Base-by-base conservation (phyloP, 208 protist genomes). In the Leishmania mexicana region DNA sequence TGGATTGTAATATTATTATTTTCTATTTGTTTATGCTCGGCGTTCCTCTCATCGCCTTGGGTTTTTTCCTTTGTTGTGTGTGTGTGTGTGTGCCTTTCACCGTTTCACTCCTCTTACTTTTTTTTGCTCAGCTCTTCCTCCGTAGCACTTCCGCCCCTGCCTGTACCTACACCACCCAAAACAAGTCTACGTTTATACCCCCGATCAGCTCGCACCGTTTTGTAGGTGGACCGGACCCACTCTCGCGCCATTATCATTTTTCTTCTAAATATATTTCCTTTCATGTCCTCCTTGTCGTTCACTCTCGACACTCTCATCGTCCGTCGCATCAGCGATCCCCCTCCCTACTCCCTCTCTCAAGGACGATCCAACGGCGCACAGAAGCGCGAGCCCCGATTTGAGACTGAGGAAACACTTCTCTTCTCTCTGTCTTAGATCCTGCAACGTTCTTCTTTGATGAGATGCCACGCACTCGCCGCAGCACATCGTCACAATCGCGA, bases 401-500 rank as follows among this genome's bases (percentile, higher is more conserved):
- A 40, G 15, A 21, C 31, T 38, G 31, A 24, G 62, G 62, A 19
- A 6, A 7, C 31, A 68, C 45, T 53, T 31, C 31, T 10, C 2
- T 42, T 2, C 19, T 6, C 38, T 17, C 45, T 54, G 2, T 53
- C 35, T n/a, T 51, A 17, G 38, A 10, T 74, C 28, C 42, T 53
- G 51, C 15, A 21, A 47, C 28, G 6, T n/a, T 8, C 3, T 8
- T 49, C 10, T 53, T n/a, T 74, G 42, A 74, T 53, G 21, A 51
- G 73, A 62, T 58, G 73, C 73, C 73, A 40, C 62, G 51, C 19
- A 5, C 49, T 58, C 73, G 24, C 28, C 47, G 71, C 71, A 75
- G 28, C 47, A 75, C n/a, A 38, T 57, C 24, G n/a, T 64, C 15
- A 40, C 53, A 76, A 1, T 45, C 76, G 51, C 68, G 75, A 31